Evolutionary conservation across 106 monocot species (phyloP).

Genomic region (Acorus gramineus): DNA sequence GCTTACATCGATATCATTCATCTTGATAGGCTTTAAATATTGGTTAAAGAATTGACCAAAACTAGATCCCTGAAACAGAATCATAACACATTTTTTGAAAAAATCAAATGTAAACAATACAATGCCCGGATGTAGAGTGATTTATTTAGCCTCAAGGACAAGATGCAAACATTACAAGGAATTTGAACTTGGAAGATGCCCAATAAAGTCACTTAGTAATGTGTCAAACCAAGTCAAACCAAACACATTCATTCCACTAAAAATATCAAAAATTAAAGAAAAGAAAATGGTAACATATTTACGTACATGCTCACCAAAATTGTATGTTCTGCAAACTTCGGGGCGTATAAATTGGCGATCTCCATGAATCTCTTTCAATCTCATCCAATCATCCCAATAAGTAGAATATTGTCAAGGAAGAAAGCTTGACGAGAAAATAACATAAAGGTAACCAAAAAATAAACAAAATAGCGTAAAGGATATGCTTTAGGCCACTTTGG

Average conservation of each 20-base stretch:
- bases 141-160: background rate
- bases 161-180: background rate
- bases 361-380: conserved; percentile 82
- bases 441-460: background rate
- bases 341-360: conserved; percentile 91
- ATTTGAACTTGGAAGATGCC: too few relatives aligned
- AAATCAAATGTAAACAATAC: too few relatives aligned
- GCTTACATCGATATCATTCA: conserved; percentile 71
- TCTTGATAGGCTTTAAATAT: conserved; percentile 79
- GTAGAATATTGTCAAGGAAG: conserved; percentile 77
- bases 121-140: background rate
- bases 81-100: background rate
- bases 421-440: background rate
- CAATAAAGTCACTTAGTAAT: too few relatives aligned
- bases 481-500: conserved; percentile 99
- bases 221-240: too few relatives aligned
- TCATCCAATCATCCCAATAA: conserved; percentile 99
- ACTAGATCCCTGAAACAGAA: conserved; percentile 81
- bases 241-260: background rate
- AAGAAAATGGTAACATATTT: background rate
- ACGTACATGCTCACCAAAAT: conserved; percentile 97
- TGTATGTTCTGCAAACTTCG: conserved; percentile 98
- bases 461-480: conserved; percentile 31
- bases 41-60: conserved; percentile 94
- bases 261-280: background rate